Percentiles rank a stretch among this genome's conserved stretches.
phyloP scores from a whole-genome alignment of 441 rosid species.

The Breynia disticha region DNA sequence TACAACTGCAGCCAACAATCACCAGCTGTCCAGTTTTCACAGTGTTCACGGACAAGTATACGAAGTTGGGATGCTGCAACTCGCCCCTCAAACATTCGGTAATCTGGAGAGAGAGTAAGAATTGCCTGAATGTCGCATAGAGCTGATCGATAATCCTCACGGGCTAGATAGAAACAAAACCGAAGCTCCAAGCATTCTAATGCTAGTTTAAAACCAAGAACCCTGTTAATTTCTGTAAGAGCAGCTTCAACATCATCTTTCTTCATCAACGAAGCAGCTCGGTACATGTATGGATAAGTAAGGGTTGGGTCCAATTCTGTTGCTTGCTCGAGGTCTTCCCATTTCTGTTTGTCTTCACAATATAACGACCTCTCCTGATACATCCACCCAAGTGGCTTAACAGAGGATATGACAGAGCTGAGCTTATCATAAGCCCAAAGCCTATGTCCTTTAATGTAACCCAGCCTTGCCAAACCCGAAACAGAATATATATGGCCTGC shows the following conservation, averaged over 20 bases:
- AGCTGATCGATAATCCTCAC: conserved; percentile 77
- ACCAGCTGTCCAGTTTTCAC: conserved; percentile 84
- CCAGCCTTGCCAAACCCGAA: conserved; percentile 75
- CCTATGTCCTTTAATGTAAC: conserved; percentile 49
- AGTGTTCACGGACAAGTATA: conserved; percentile 82
- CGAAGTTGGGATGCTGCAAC: conserved; percentile 80
- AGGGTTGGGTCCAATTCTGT: conserved; percentile 84
- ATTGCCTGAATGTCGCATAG: conserved; percentile 89
- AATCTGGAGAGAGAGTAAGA: conserved; percentile 79
- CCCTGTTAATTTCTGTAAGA: conserved; percentile 69
- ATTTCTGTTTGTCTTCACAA: conserved; percentile 64
- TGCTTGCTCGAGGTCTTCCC: conserved; percentile 80
- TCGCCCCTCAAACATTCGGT: conserved; percentile 89
- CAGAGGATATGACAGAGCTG: conserved; percentile 67
- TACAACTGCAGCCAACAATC: conserved; percentile 98
- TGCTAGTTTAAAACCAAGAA: conserved; percentile 89
- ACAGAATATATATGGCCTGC: conserved; percentile 76
- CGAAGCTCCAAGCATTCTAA: conserved; percentile 91
- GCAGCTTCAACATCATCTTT: conserved; percentile 71
- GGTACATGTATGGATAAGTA: conserved; percentile 89
- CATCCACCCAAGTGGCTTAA: conserved; percentile 81
- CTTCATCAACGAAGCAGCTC: conserved; percentile 78
- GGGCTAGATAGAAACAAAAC: conserved; percentile 81
- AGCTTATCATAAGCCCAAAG: conserved; percentile 71
- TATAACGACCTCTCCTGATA: conserved; percentile 88